Base-by-base conservation (phyloP, 163 green algal genomes). In the Prototheca cutis region DNA sequence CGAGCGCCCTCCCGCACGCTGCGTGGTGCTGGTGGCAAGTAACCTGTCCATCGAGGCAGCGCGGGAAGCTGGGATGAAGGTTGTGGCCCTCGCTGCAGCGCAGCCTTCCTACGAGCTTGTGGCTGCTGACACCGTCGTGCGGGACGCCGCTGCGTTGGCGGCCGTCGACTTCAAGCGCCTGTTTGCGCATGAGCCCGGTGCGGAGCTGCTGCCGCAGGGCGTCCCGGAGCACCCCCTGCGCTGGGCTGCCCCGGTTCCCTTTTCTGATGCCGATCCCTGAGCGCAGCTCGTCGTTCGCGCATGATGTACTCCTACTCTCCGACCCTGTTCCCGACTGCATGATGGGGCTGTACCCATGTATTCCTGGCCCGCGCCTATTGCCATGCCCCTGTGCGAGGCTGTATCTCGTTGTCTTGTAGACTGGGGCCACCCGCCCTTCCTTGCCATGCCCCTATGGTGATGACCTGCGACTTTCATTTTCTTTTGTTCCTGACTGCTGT, bases 141-240 rank as follows among this genome's bases (percentile, higher is more conserved):
- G 79, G 3, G 67, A 80, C 28, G 74, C 97, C 13, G 75, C 71
- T 0, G 76, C 88, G 59, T 63, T 97, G 19, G 80, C 70, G 6
- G 82, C 97, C 57, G 69, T 94, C 25, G 94, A 96, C 70, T 74
- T 97, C 42, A 96, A 95, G 78, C 80, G 84, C 52, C 75, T 97
- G n/a, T 95, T 95, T 67, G 66, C 75, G 27, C 56, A 78, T 0
- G 88, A 95, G 66, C 65, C 80, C 28, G 56, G 72, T 6, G 76
- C 31, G 28, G n/a, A 17, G 59, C 30, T 51, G 6, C 18, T 51
- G 10, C 42, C 42, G 18, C 13, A 25, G 42, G 13, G 6, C 42
- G 17, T 28, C 10, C 42, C 42, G 0, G 13, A 27, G 10, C 18
- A 19, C 10, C 42, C 10, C 18, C 10, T 5, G 42, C 42, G 17